A percentile compares a stretch with the other conserved stretches of the same genome.
Conservation (phyloP, 208 protist species). For the Acanthamoeba royreba region DNA sequence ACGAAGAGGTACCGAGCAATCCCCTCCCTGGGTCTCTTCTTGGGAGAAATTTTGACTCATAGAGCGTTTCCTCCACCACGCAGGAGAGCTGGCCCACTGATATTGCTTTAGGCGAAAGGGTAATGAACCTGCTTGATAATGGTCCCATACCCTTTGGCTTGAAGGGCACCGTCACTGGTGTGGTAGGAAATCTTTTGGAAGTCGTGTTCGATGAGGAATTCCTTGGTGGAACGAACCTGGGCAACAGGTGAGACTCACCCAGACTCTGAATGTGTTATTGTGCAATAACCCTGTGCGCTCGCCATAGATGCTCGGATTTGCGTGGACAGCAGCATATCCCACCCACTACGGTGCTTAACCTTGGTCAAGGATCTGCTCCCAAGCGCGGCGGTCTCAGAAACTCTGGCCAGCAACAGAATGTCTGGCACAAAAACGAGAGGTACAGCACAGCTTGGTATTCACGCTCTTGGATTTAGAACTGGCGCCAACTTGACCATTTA, state of each 20-base stretch:
- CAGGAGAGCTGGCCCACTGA: neutral
- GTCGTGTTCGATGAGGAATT: slow-evolving; percentile 43
- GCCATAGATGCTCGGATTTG: neutral
- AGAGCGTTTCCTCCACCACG: neutral
- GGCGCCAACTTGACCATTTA: too few species aligned
- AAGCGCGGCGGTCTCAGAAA: neutral
- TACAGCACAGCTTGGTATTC: neutral
- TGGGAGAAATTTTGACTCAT: neutral
- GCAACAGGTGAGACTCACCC: neutral
- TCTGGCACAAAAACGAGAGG: neutral
- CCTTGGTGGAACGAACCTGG: neutral
- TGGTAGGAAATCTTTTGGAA: neutral
- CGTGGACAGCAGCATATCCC: neutral
- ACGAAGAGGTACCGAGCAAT: neutral
- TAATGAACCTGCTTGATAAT: neutral
- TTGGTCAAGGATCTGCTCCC: neutral
- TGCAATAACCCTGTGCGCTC: neutral
- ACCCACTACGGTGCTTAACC: neutral
- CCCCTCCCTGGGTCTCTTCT: neutral
- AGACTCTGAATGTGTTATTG: neutral
- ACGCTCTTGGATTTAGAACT: neutral
- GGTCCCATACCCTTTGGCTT: neutral
- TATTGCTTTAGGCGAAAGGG: neutral
- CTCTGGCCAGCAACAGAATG: neutral
- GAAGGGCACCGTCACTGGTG: neutral